phyloP scores from a whole-genome alignment of 768 basidiomycete species.

The Leucocoprinus leucothites region DNA sequence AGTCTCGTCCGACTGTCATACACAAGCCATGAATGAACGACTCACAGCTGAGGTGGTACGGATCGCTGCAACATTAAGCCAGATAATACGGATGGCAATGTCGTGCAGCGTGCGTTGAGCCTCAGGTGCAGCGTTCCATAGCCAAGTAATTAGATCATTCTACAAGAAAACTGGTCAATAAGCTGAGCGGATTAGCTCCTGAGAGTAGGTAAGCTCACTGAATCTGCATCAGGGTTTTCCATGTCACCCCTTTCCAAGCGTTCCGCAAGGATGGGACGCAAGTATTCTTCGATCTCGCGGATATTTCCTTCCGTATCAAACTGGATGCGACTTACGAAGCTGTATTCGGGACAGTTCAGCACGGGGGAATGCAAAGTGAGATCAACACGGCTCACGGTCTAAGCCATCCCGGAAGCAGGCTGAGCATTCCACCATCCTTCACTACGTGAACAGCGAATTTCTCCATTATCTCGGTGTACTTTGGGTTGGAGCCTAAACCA shows the following conservation, averaged over 20 bases:
- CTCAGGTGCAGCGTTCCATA: slow-evolving; percentile 28
- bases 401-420: too few species aligned
- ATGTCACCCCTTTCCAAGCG: not conserved
- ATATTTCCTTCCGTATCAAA: too few species aligned
- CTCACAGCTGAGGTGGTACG: slow-evolving; percentile 37
- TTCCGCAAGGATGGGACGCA: not conserved
- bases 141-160: slow-evolving; percentile 40
- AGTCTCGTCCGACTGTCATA: not conserved
- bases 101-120: slow-evolving; percentile 23
- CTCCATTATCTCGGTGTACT: too few species aligned
- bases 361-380: too few species aligned
- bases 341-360: too few species aligned
- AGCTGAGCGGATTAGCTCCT: too few species aligned
- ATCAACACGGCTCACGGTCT: too few species aligned
- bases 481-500: too few species aligned
- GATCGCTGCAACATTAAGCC: slow-evolving; percentile 33
- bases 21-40: not conserved
- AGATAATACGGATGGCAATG: slow-evolving; percentile 27
- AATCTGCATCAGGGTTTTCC: not conserved
- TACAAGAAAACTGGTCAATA: slow-evolving; percentile 8
- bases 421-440: too few species aligned
- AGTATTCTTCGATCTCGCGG: too few species aligned
- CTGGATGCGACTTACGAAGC: too few species aligned
- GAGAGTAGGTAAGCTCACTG: not conserved
- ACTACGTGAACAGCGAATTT: too few species aligned